phyloP scores from a whole-genome alignment of 2,329 filamentous ascomycete species.

The Atkinsonella texensis region DNA sequence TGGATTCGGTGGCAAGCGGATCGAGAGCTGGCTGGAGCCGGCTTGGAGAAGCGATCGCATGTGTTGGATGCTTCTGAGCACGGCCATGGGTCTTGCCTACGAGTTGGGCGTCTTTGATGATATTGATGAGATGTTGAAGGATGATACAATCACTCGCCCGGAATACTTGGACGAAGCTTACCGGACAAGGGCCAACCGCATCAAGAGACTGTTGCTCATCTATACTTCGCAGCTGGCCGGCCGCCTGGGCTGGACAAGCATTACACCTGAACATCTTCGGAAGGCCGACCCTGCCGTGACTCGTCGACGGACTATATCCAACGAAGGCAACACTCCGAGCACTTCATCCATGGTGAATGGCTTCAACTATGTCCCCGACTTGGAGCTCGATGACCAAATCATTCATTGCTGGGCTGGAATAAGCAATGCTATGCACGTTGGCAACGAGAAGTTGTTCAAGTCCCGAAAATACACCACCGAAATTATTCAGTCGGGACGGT shows the following conservation, averaged over 20 bases:
- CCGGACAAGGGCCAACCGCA: constrained; percentile 64
- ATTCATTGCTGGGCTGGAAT: constrained; percentile 90
- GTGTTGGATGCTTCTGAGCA: constrained; percentile 96
- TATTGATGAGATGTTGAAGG: constrained; percentile 57
- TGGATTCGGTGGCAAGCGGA: constrained; percentile 68
- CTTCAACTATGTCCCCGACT: constrained; percentile 55
- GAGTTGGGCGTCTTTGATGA: constrained; percentile 94
- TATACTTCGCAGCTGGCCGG: constrained; percentile 93
- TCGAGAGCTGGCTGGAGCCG: constrained; percentile 93
- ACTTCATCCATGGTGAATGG: constrained; percentile 45
- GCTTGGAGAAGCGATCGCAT: constrained; percentile 91
- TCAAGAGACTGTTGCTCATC: constrained; percentile 76
- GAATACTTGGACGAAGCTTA: constrained; percentile 67
- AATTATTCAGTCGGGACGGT: constrained; percentile 76
- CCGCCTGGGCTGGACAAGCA: constrained; percentile 81
- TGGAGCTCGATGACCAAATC: constrained; percentile 56
- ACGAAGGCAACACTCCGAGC: constrained; percentile 47
- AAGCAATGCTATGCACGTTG: constrained; percentile 81
- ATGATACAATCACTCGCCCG: constrained; percentile 46
- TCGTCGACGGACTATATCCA: constrained; percentile 35
- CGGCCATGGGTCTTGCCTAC: constrained; percentile 78
- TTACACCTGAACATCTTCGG: constrained; percentile 63
- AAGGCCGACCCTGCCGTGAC: constrained; percentile 45
- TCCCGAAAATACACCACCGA: constrained; percentile 80
- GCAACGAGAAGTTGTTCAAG: constrained; percentile 78